Conservation (phyloP, 2,329 filamentous ascomycete genomes). For the Falciphora oryzae region DNA sequence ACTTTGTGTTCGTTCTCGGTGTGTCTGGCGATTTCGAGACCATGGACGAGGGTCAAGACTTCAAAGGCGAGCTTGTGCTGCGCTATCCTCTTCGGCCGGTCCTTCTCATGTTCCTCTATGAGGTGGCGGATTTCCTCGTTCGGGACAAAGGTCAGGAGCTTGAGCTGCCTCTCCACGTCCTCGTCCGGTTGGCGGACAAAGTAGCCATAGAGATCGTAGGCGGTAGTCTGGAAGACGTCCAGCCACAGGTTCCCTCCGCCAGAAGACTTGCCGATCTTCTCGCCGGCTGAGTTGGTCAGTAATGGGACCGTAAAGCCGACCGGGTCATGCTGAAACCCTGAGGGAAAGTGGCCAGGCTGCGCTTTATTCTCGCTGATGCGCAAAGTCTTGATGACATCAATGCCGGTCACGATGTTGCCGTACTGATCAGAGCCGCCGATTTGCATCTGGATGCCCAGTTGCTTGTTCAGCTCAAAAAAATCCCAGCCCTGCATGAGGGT, state of each 20-base stretch:
- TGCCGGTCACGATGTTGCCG: constrained; percentile 89
- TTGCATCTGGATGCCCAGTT: constrained; percentile 69
- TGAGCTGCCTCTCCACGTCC: constrained; percentile 75
- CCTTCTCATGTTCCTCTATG: constrained; percentile 60
- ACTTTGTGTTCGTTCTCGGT: constrained; percentile 51
- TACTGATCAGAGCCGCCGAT: constrained; percentile 95
- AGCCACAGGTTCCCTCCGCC: constrained; percentile 88
- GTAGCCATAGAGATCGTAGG: constrained; percentile 87
- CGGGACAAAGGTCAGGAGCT: constrained; percentile 86
- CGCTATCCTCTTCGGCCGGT: constrained; percentile 68
- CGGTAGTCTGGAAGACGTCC: constrained; percentile 70
- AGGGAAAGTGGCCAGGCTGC: constrained; percentile 22
- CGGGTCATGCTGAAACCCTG: constrained; percentile 39
- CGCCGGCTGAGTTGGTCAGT: constrained; percentile 75
- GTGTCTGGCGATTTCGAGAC: constrained; percentile 54
- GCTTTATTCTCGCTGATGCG: constrained; percentile 26
- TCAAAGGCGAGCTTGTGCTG: constrained; percentile 82
- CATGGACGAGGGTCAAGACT: constrained; percentile 75
- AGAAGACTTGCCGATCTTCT: constrained; percentile 91
- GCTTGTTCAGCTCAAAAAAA: constrained; percentile 79
- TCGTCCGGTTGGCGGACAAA: constrained; percentile 78
- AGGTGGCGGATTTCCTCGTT: constrained; percentile 58
- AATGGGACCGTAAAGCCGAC: constrained; percentile 89
- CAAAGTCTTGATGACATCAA: constrained; percentile 76
- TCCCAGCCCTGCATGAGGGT: constrained; percentile 94